Evolutionary conservation across 148 eudicot genomes (phyloP).

Genomic region (Nepenthes gracilis): DNA sequence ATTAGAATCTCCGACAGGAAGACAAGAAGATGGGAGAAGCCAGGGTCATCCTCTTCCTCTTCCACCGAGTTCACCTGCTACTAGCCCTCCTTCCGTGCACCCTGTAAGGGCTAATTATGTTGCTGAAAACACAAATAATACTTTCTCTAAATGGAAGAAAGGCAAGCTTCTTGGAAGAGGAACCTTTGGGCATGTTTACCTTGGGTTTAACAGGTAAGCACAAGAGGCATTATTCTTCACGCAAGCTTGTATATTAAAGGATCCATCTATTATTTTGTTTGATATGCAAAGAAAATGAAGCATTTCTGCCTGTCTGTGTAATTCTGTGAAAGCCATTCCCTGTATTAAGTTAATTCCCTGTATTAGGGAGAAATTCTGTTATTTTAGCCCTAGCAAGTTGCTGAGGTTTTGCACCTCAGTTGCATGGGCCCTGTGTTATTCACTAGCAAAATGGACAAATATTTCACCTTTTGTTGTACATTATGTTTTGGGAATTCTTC

Average conservation of each 20-base stretch:
- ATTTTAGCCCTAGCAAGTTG: background rate
- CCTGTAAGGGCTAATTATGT: slow-evolving; percentile 32
- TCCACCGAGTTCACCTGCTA: slow-evolving; percentile 68
- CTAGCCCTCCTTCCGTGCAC: slow-evolving; percentile 50
- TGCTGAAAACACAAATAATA: slow-evolving; percentile 25
- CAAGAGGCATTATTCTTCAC: no score
- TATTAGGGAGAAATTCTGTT: background rate
- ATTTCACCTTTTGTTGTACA: no score
- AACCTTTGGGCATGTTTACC: slow-evolving; percentile 93
- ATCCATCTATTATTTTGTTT: no score
- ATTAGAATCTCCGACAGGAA: slow-evolving; percentile 55
- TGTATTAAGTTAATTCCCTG: background rate
- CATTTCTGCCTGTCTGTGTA: no score
- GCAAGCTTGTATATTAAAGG: no score
- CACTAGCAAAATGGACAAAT: no score
- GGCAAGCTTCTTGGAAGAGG: slow-evolving; percentile 97
- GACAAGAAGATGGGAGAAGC: slow-evolving; percentile 58
- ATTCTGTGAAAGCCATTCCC: background rate
- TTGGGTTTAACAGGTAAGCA: slow-evolving; percentile 77
- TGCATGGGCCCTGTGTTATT: no score
- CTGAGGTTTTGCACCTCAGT: background rate
- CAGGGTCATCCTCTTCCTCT: slow-evolving; percentile 77
- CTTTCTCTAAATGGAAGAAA: slow-evolving; percentile 73
- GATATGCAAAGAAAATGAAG: no score
- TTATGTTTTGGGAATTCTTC: no score